Evolutionary conservation across 225 moss, liverwort and hornwort genomes (phyloP).

Genomic region (Takakia lepidozioides): DNA sequence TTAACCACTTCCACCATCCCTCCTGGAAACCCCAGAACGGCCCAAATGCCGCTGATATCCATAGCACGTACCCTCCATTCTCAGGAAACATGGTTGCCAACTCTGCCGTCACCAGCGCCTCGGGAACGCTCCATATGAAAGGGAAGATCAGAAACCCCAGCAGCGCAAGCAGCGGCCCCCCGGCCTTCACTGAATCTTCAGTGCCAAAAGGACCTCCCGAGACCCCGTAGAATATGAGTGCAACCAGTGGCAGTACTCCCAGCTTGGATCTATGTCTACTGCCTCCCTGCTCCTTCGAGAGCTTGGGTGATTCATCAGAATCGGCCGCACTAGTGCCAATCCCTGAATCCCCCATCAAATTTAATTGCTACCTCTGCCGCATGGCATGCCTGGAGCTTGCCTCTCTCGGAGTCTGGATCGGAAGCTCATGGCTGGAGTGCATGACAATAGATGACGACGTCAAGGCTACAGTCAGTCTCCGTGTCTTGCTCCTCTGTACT

Average conservation of each 20-base stretch:
- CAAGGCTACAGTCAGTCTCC: no score
- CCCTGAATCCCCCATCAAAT: no score
- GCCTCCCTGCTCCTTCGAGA: conserved; percentile 8
- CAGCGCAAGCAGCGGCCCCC: conserved; percentile 70
- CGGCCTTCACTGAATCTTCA: conserved; percentile 75
- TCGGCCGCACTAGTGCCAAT: no score
- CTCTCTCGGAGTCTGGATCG: no score
- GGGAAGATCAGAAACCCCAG: conserved; percentile 79
- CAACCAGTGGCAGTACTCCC: conserved; percentile 62
- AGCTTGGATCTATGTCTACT: conserved; percentile 49
- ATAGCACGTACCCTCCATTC: conserved; percentile 88
- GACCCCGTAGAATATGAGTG: conserved; percentile 82
- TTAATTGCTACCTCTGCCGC: no score
- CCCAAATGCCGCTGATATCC: conserved; percentile 84
- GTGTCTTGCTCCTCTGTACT: no score
- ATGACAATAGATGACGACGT: no score
- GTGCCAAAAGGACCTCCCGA: conserved; percentile 89
- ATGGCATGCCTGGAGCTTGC: no score
- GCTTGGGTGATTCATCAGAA: conserved; percentile 24
- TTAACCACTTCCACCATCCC: conserved; percentile 57
- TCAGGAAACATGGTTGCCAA: conserved; percentile 82
- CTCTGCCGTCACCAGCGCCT: conserved; percentile 86
- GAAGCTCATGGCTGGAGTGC: no score
- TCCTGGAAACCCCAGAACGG: conserved; percentile 53
- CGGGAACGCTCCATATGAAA: conserved; percentile 79